A percentile compares a stretch with the other conserved stretches of the same genome.
phyloP scores from a whole-genome alignment of 257 asterid species.

The Fraxinus pennsylvanica region DNA sequence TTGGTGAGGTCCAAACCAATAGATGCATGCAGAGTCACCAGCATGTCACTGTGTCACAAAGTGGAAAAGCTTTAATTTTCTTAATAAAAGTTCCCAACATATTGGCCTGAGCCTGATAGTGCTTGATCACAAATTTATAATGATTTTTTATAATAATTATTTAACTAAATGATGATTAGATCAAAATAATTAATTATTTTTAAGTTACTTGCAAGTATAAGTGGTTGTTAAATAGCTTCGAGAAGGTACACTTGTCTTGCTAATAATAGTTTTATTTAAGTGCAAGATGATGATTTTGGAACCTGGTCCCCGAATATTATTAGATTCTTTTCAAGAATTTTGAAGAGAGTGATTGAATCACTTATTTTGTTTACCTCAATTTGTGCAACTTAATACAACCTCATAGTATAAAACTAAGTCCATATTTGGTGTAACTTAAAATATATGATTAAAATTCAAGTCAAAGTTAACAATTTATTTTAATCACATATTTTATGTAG shows the following conservation, averaged over 20 bases:
- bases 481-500: no score
- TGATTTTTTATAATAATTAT: constrained; percentile 19
- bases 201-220: neutral
- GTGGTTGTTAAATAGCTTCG: neutral
- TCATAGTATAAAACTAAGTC: neutral
- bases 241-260: neutral
- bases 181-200: neutral
- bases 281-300: neutral
- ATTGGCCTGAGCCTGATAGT: constrained; percentile 32
- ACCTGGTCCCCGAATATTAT: neutral
- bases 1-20: constrained; percentile 32
- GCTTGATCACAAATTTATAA: constrained; percentile 22
- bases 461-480: no score
- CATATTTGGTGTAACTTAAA: no score
- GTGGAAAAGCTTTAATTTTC: constrained; percentile 24
- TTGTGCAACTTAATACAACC: neutral
- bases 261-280: neutral
- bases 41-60: constrained; percentile 29
- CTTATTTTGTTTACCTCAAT: neutral
- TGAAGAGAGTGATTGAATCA: neutral
- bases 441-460: no score
- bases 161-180: neutral
- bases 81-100: constrained; percentile 27
- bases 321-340: neutral
- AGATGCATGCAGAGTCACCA: constrained; percentile 42